Evolutionary conservation across 2,329 filamentous ascomycete genomes (phyloP), one percentile per base, ranked within the genome.

Genomic region (Hypoxylon sp.): DNA sequence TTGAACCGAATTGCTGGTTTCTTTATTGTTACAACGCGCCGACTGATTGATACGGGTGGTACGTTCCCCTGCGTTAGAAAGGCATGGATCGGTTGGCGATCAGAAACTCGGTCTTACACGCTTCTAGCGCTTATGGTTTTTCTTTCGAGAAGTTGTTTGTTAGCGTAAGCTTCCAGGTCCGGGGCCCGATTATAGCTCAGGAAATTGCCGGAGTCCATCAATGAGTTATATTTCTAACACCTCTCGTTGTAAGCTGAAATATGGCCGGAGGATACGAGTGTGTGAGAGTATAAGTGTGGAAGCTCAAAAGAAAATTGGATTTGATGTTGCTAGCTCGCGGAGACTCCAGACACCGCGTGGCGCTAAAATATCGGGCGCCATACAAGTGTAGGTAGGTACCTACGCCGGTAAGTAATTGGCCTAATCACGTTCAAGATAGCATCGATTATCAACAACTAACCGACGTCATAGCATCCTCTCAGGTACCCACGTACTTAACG

Each of bases 11-110:
- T 58, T 67, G 61, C 57, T 67, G 58, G 64, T 63, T 63, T 63
- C 46, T 45, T 50, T 67, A 47, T 62, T 57, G 57, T 68, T 70
- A 63, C 61, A 65, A 65, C 67, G 65, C 67, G 67, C 65, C 61
- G 63, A 63, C 48, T 64, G 59, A 68, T 30, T 70, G 65, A 70
- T 63, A 68, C 67, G 30, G 50, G 55, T 68, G 43, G 51, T 45
- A 70, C 62, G 61, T 65, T 67, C 67, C 64, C 67, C 64, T 70
- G 65, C 59, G 47, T 63, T 56, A 39, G 21, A 59, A 47, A 53
- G 55, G 51, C 54, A 67, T 58, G 56, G 63, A 69, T 60, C 48
- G 54, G 43, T 59, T 16, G 57, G 56, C 45, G 63, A 62, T 67
- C 59, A 54, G 39, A 55, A 41, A 43, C 32, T n/a, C 1, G 37